These are phyloP conservation scores for Quercus lobata DNA, from an alignment of 331 rosid genomes.

Conservation along the genomic window DNA sequence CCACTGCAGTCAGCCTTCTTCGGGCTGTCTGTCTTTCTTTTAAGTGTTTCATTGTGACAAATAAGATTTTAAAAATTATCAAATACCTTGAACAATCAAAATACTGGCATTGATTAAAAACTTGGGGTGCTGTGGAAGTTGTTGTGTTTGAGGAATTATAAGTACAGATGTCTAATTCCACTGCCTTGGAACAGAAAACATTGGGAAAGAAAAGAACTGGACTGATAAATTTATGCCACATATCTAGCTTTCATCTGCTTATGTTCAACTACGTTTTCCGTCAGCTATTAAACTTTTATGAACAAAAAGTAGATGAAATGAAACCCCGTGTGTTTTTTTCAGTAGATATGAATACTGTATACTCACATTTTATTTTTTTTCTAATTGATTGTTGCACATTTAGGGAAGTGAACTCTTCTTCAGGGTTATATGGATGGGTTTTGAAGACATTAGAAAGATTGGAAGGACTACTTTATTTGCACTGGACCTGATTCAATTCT, in stretches of 20 bases:
- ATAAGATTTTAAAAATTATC: neutral
- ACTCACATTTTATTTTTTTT: neutral
- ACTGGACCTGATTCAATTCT: slow-evolving; percentile 90
- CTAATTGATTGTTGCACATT: neutral
- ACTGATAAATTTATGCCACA: too few species aligned
- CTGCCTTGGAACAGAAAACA: neutral
- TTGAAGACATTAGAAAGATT: slow-evolving; percentile 83
- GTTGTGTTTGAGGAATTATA: neutral
- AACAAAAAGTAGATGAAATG: neutral
- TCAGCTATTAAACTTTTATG: neutral
- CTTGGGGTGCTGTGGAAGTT: neutral
- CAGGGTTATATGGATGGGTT: slow-evolving; percentile 91
- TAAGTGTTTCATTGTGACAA: neutral
- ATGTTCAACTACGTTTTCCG: neutral
- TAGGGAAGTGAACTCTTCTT: slow-evolving; percentile 81
- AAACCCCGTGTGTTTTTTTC: neutral
- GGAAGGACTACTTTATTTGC: slow-evolving; percentile 77
- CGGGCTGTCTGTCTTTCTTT: too few species aligned
- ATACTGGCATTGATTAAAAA: too few species aligned
- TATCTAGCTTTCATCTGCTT: neutral
- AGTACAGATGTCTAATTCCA: neutral
- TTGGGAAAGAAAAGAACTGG: too few species aligned
- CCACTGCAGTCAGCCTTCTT: neutral
- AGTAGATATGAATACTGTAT: neutral
- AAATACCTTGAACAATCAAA: neutral